phyloP scores from a whole-genome alignment of 164 flowering plant genomes.

The Hamamelis virginiana region DNA sequence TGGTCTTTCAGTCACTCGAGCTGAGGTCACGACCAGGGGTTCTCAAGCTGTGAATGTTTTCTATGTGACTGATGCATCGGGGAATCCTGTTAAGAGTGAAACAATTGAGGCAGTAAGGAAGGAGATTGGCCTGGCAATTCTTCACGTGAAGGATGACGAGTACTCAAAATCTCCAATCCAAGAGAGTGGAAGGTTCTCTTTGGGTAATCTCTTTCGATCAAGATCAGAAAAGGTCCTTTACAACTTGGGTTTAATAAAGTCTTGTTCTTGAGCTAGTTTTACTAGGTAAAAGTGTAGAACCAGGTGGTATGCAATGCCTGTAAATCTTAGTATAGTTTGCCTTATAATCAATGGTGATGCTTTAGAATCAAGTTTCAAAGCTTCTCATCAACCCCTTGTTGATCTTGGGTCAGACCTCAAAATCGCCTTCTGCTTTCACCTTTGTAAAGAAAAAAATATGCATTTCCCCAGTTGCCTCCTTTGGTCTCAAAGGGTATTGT shows the following conservation, averaged over 20 bases:
- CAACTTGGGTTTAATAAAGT: slow-evolving; percentile 72
- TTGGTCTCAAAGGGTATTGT: slow-evolving; percentile 2
- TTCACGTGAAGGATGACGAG: slow-evolving; percentile 62
- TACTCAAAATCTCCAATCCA: slow-evolving; percentile 45
- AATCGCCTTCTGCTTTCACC: background rate
- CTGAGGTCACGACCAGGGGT: slow-evolving; percentile 86
- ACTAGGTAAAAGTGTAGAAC: background rate
- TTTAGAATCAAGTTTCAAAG: background rate
- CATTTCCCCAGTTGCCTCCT: background rate
- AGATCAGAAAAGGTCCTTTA: slow-evolving; percentile 83
- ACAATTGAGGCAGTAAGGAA: slow-evolving; percentile 77
- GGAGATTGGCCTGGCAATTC: slow-evolving; percentile 66
- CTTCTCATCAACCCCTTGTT: slow-evolving; percentile 10
- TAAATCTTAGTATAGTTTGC: slow-evolving; percentile 13
- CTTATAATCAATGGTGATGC: background rate
- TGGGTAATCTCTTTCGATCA: slow-evolving; percentile 64
- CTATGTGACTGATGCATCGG: slow-evolving; percentile 82
- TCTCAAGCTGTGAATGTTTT: slow-evolving; percentile 80
- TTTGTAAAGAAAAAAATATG: slow-evolving; percentile 14
- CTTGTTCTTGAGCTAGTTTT: slow-evolving; percentile 46
- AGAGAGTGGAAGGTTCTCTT: slow-evolving; percentile 59
- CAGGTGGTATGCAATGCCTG: slow-evolving; percentile 4
- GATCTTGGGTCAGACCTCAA: slow-evolving; percentile 4
- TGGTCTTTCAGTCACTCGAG: slow-evolving; percentile 78
- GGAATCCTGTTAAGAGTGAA: slow-evolving; percentile 63